Conservation (phyloP, 768 basidiomycete species). For the Hericium coralloides region DNA sequence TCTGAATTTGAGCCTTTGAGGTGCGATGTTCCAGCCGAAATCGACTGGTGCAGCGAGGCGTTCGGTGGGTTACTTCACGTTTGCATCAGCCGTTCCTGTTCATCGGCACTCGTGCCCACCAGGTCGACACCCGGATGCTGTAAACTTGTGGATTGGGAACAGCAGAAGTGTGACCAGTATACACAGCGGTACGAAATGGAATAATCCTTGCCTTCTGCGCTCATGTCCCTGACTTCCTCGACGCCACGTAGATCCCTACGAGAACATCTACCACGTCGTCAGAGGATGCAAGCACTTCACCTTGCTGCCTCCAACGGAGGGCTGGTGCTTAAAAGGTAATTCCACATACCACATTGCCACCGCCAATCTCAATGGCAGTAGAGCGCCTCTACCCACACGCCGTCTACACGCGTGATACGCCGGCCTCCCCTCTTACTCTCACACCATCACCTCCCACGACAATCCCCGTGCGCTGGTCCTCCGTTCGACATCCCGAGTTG, state of each 20-base stretch:
- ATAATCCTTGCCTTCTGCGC: too few relatives aligned
- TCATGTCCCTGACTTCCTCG: too few relatives aligned
- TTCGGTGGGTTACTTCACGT: constrained; percentile 39
- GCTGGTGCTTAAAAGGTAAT: constrained; percentile 72
- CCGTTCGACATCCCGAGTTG: constrained; percentile 49
- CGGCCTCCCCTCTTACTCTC: constrained; percentile 39
- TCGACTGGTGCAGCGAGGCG: constrained; percentile 71
- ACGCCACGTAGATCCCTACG: constrained; percentile 62
- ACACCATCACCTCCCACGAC: constrained; percentile 28
- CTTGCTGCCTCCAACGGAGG: constrained; percentile 83
- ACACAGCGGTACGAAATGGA: constrained; percentile 57
- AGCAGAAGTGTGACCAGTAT: constrained; percentile 70
- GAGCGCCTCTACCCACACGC: constrained; percentile 61
- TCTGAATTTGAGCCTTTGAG: constrained; percentile 61
- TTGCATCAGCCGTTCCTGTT: background rate
- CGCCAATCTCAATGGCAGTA: constrained; percentile 18
- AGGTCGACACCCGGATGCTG: constrained; percentile 74
- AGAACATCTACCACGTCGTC: constrained; percentile 87
- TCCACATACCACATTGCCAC: background rate
- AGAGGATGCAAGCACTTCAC: constrained; percentile 82
- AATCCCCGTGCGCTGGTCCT: constrained; percentile 76
- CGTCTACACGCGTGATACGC: constrained; percentile 30
- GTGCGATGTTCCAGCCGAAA: constrained; percentile 56
- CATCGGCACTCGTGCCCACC: background rate
- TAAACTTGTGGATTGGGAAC: constrained; percentile 90